Evolutionary conservation across 2,329 filamentous ascomycete species (phyloP), one percentile per base, ranked within the genome.

Genomic region (Aureobasidium sp.): DNA sequence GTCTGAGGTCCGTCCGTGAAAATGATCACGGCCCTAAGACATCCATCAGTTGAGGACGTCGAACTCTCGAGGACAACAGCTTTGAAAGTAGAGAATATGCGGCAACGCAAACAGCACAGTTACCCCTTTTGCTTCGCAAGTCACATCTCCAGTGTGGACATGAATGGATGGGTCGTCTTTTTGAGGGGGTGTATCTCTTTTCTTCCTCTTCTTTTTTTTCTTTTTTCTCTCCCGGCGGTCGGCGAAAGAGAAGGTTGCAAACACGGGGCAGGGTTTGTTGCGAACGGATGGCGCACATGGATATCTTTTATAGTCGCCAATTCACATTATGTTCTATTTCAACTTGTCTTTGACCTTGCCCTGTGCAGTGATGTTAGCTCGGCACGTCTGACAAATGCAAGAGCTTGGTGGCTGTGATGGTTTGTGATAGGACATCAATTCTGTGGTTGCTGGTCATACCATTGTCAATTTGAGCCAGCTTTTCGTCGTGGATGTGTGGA

Each of bases 281-380:
- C 50, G 42, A 32, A 27, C 36, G n/a, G 21, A n/a, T 30, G 50
- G 50, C 37, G 50, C 27, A 54, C 21, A 54, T 54, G 50, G 50
- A 54, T 54, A 54, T 54, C 9, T 32, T 52, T 53, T 54, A 39
- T 42, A 54, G 50, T 21, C 50, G 36, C 27, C 37, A 54, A 54
- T 54, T 25, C 25, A 41, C 36, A 54, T 11, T 41, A 37, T 54
- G 50, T 41, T 15, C 32, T 21, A 16, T 54, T 32, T 32, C 6
- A 41, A 21, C 11, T 41, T 30, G 8, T 39, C 21, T 13, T 13
- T 5, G 7, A 7, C 8, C 4, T 29, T 29, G 7, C 8, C 11
- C 25, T 29, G 34, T 37, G 34, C 21, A 16, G 13, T 29, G 25
- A 27, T 29, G 13, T 8, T 29, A 3, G 2, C 13, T 29, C 3